Percentiles rank a stretch among this genome's conserved stretches.
Evolutionary conservation across 75 land plant species (phyloP).

Genomic region (Sequoiadendron giganteum): DNA sequence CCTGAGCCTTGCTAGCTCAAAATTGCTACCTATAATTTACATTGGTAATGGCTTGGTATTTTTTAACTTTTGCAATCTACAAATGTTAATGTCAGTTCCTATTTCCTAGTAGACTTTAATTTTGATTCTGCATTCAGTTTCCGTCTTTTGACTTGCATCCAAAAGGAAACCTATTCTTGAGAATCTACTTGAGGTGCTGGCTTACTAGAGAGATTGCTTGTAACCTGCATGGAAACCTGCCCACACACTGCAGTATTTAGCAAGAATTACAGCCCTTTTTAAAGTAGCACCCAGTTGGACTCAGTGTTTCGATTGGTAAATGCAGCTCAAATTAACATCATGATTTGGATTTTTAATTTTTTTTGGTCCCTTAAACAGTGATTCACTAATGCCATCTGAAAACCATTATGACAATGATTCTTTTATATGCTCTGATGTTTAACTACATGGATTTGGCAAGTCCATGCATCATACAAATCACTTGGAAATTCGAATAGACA

Average conservation of each 20-base stretch:
- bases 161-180: neutral
- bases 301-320: neutral
- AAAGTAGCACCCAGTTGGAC: neutral
- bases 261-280: neutral
- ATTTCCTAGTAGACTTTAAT: neutral
- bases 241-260: neutral
- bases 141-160: neutral
- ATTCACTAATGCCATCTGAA: neutral
- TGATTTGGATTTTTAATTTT: neutral
- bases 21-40: neutral
- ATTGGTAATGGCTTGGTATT: neutral
- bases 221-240: neutral
- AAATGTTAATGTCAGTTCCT: neutral
- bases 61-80: neutral
- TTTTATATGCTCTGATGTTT: neutral
- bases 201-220: neutral
- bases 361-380: neutral
- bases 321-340: no score
- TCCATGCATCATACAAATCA: neutral
- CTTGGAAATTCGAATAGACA: neutral
- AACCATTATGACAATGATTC: neutral
- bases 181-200: neutral
- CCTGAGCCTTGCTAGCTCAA: neutral
- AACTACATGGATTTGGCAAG: neutral
- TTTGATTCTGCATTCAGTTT: neutral